Percentiles rank a stretch among this genome's conserved stretches.
phyloP scores from a whole-genome alignment of 129 eudicot species.

The Escallonia rubra region DNA sequence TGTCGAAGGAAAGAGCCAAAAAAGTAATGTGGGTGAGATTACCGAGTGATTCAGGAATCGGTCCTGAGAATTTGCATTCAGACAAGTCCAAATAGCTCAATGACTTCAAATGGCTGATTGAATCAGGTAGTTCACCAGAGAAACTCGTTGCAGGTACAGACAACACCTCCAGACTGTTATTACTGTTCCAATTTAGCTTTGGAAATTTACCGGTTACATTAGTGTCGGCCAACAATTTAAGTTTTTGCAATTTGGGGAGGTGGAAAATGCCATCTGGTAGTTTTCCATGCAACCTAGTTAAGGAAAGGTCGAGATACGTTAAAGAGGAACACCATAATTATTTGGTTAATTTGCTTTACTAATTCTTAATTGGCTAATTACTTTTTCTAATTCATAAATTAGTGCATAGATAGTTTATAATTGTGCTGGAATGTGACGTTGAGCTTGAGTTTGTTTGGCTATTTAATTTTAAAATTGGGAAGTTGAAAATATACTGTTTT shows the following conservation, averaged over 20 bases:
- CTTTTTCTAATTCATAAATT: too few relatives aligned
- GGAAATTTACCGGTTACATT: constrained; percentile 19
- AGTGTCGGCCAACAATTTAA: constrained; percentile 3
- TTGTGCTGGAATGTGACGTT: too few relatives aligned
- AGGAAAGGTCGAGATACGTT: constrained; percentile 9
- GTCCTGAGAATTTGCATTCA: constrained; percentile 15
- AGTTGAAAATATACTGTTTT: too few relatives aligned
- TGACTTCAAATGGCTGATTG: constrained; percentile 20
- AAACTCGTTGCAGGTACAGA: constrained; percentile 2
- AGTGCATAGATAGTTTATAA: too few relatives aligned
- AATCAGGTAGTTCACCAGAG: constrained; percentile 23
- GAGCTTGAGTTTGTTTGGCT: too few relatives aligned
- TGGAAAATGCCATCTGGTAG: constrained; percentile 24
- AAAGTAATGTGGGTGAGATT: constrained; percentile 12
- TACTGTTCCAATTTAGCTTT: constrained; percentile 5
- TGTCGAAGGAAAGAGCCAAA: not conserved
- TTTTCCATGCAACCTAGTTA: constrained; percentile 20
- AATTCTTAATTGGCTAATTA: too few relatives aligned
- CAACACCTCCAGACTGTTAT: constrained; percentile 8
- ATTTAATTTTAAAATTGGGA: too few relatives aligned
- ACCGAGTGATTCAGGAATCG: constrained; percentile 18
- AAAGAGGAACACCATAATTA: constrained; percentile 20
- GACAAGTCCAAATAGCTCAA: constrained; percentile 9
- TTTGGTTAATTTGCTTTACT: too few relatives aligned
- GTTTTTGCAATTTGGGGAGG: constrained; percentile 17